phyloP scores from a whole-genome alignment of 208 protist genomes.

The Acanthamoeba culbertsoni region DNA sequence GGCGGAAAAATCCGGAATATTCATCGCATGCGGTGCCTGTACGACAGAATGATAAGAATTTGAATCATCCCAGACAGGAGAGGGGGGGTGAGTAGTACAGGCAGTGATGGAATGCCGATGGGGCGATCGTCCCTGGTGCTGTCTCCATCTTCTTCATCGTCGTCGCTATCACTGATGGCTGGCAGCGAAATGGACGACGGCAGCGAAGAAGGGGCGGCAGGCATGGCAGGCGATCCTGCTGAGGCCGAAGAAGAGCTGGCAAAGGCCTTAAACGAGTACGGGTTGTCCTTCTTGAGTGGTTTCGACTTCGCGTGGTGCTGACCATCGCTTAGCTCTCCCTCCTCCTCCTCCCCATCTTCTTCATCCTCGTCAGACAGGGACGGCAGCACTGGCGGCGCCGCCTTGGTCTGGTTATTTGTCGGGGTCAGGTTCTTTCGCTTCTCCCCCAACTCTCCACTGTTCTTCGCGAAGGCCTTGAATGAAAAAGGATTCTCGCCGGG shows the following conservation, averaged over 20 bases:
- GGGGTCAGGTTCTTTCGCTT: neutral
- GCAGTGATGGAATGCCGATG: neutral
- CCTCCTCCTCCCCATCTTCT: neutral
- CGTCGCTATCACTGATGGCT: slow-evolving; percentile 12
- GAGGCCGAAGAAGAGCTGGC: neutral
- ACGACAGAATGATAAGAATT: neutral
- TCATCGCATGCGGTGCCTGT: neutral
- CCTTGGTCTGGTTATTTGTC: neutral
- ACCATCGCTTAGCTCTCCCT: neutral
- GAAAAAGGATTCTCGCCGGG: slow-evolving; percentile 46
- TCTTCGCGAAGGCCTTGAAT: slow-evolving; percentile 54
- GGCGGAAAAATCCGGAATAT: neutral
- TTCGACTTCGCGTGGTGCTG: neutral
- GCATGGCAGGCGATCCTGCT: neutral
- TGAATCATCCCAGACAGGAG: neutral
- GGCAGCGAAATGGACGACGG: too few relatives aligned
- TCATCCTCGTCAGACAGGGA: neutral
- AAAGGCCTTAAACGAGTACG: neutral
- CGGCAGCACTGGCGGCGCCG: neutral
- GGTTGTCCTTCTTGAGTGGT: neutral
- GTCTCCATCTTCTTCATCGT: neutral
- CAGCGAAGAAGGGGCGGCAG: neutral
- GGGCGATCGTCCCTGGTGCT: too few relatives aligned
- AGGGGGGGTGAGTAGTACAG: neutral
- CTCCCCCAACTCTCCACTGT: neutral